These are phyloP conservation scores for Phaseolus coccineus DNA, from an alignment of 331 rosid species.

Conservation along the genomic window DNA sequence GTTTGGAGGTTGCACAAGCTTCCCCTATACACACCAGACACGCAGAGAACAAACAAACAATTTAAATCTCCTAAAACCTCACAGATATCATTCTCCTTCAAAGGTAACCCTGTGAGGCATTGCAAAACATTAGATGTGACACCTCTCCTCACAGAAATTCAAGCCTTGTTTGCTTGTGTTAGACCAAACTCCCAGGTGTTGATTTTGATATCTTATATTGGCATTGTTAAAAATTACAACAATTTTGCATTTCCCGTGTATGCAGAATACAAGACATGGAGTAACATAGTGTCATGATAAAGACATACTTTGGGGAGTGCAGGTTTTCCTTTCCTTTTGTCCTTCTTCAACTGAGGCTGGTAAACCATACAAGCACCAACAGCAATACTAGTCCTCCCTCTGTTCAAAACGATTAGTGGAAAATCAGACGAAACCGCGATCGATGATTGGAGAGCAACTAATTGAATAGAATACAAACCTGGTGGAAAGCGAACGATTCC, in stretches of 20 bases:
- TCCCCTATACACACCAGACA: constrained; percentile 56
- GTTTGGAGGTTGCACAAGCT: constrained; percentile 55
- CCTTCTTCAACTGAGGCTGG: constrained; percentile 67
- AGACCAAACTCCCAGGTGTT: not conserved
- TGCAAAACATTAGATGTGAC: not conserved
- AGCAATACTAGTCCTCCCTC: constrained; percentile 95
- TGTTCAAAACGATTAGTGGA: constrained; percentile 44
- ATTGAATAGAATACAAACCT: constrained; percentile 54
- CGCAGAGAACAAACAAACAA: constrained; percentile 27
- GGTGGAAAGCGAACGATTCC: constrained; percentile 92
- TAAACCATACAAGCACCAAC: constrained; percentile 70
- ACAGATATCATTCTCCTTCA: not conserved
- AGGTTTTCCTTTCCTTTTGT: constrained; percentile 74
- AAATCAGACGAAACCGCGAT: constrained; percentile 9
- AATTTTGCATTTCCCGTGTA: not conserved
- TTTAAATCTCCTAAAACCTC: constrained; percentile 14
- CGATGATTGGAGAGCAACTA: not conserved
- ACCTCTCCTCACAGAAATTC: not conserved
- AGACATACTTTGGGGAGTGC: constrained; percentile 71
- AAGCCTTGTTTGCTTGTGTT: not conserved
- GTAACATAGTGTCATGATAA: not conserved
- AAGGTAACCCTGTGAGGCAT: not conserved
- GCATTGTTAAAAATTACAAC: not conserved
- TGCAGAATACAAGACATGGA: constrained; percentile 23
- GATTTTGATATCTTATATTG: not conserved